Evolutionary conservation across 345 rosid species (phyloP), one percentile per base, ranked within the genome.

Genomic region (Syzygium grande): DNA sequence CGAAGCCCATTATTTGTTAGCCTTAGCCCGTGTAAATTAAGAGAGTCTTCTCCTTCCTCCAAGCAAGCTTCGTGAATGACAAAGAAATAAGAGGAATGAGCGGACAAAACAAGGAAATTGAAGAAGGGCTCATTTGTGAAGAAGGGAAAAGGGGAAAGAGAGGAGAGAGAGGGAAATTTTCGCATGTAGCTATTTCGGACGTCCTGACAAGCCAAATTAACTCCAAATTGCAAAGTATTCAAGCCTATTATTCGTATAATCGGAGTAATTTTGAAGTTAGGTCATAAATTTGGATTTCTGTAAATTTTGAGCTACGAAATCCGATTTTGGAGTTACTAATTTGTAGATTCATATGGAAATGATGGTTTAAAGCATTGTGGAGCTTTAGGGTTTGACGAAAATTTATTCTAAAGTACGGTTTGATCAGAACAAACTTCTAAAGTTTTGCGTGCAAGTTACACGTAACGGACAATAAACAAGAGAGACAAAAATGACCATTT

Each of bases 171-270:
- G 25, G 9, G 10, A 4, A 23, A 22, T 11, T 11, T 56, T 21
- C 61, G 23, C 10, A 23, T 0, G 5, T 1, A 22, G 10, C 61
- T 5, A 27, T 22, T 56, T 12, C n/a, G 5, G 61, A 56, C 61
- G 23, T 27, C 9, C 23, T 27, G 13, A 56, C 61, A 3, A 56
- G 23, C 61, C n/a, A 56, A 56, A 56, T 22, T 22, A 56, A 3
- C 61, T 56, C 27, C 59, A 21, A 55, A 11, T 56, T 43, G 46
- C 46, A 43, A 22, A 56, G 59, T 21, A 56, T 56, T 56, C 27
- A 22, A 0, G 27, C 9, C 23, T 25, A 56, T 9, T 22, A 22
- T 10, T 0, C 1, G 0, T 56, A 5, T 23, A 56, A 4, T 56
- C 0, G n/a, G 61, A 56, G 61, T 56, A 23, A 56, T 56, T 56